Base-by-base conservation (phyloP, 805 yeast species). In the Clavispora fructus region DNA sequence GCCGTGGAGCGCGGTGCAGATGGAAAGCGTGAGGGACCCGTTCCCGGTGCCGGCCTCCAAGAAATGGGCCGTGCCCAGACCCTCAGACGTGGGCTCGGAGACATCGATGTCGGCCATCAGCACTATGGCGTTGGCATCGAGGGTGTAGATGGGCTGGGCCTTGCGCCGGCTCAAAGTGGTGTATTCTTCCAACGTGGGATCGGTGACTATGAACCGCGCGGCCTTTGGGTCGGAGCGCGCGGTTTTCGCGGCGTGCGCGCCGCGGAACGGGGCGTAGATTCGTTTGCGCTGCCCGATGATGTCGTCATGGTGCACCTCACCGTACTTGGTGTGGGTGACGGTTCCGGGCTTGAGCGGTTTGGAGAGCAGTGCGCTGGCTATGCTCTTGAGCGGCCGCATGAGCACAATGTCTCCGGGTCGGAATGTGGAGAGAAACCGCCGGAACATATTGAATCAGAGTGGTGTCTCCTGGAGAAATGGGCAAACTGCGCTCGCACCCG, bases 11-110 rank as follows among this genome's bases (percentile, higher is more conserved):
- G 35, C 45, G 3, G 14, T n/a, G 31, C 45, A 42, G 19, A 37
- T 37, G 16, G 45, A 35, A 5, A 42, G 37, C 12, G 45, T 42
- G 35, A 42, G 41, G 27, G 41, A 37, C 12, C 45, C 45, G 31
- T 42, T 42, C 7, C 45, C 45, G 16, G 45, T 42, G 12, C 45
- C 45, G 25, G 45, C 45, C 31, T 42, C 45, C 14, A 42, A 26
- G 19, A 14, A 42, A 17, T 31, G 35, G 19, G 14, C 25, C 17
- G 31, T 35, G 4, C 13, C 31, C 39, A 10, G 16, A 9, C 14
- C 17, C 40, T 7, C 14, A 26, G 29, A 19, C 13, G 23, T 13
- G n/a, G 25, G 37, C 37, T 33, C 37, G 7, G 39, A 40, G 4
- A 32, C 41, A 16, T 37, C 41, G 11, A 42, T 42, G 14, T 29